These are phyloP conservation scores for Suillus americanus DNA, from an alignment of 768 basidiomycete species.

Conservation along the genomic window DNA sequence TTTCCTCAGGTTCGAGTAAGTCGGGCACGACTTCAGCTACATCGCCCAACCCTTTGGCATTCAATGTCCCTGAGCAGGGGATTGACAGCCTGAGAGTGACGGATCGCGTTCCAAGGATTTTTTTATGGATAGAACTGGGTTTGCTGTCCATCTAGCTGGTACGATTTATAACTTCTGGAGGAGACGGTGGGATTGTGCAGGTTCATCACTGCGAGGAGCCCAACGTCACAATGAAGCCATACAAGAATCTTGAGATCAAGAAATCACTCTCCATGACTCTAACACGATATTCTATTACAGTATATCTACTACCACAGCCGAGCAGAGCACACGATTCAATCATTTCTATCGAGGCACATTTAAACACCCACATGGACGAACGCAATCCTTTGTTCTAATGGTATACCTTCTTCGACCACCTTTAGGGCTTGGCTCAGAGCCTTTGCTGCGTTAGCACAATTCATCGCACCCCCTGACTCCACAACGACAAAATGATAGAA, in stretches of 20 bases:
- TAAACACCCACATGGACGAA: slow-evolving; percentile 30
- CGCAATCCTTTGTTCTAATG: slow-evolving; percentile 26
- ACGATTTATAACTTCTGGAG: slow-evolving; percentile 89
- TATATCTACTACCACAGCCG: not conserved
- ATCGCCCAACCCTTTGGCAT: slow-evolving; percentile 52
- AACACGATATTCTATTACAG: too few relatives aligned
- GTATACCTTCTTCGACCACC: slow-evolving; percentile 10
- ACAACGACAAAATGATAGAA: slow-evolving; percentile 23
- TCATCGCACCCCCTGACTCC: slow-evolving; percentile 12
- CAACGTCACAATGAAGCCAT: slow-evolving; percentile 89
- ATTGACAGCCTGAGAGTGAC: slow-evolving; percentile 80
- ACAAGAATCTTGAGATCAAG: slow-evolving; percentile 80
- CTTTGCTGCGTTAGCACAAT: slow-evolving; percentile 18
- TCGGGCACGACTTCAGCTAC: slow-evolving; percentile 70
- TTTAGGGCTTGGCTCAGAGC: slow-evolving; percentile 20
- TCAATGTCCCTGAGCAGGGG: slow-evolving; percentile 91
- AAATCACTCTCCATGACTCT: too few relatives aligned
- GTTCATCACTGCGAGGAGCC: slow-evolving; percentile 93
- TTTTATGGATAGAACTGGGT: not conserved
- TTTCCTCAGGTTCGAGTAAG: slow-evolving; percentile 42
- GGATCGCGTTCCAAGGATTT: slow-evolving; percentile 51
- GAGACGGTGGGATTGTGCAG: slow-evolving; percentile 95
- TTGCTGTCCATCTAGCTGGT: slow-evolving; percentile 77
- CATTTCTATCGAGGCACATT: not conserved
- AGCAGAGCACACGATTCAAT: not conserved